phyloP scores from a whole-genome alignment of 2,329 filamentous ascomycete genomes.

The Alternaria sp. region DNA sequence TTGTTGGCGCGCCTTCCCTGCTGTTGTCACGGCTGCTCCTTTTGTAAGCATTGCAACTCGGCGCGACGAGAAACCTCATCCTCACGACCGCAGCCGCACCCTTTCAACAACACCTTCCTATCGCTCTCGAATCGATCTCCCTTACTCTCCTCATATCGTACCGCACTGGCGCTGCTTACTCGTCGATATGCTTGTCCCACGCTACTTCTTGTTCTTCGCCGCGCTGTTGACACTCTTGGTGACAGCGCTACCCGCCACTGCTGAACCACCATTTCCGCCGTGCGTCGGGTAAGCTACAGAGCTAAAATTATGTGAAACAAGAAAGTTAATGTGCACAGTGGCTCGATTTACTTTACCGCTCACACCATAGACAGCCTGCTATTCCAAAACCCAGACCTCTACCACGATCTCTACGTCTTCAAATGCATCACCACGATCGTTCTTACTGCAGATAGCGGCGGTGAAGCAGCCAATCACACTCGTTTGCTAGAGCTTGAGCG shows the following conservation, averaged over 20 bases:
- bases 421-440: slow-evolving; percentile 38
- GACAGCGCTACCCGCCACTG: neutral
- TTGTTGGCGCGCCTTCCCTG: neutral
- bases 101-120: neutral
- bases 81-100: neutral
- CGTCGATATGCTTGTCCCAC: slow-evolving; percentile 3
- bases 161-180: neutral
- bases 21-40: slow-evolving; percentile 7
- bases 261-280: slow-evolving; percentile 3
- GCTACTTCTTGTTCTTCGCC: slow-evolving; percentile 1
- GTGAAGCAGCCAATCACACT: slow-evolving; percentile 23
- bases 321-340: slow-evolving; percentile 23
- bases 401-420: slow-evolving; percentile 37
- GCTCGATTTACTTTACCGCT: slow-evolving; percentile 39
- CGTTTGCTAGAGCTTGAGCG: slow-evolving; percentile 28
- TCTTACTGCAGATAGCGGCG: slow-evolving; percentile 37
- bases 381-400: slow-evolving; percentile 41
- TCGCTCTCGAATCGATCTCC: neutral
- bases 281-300: slow-evolving; percentile 17
- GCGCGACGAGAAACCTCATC: neutral
- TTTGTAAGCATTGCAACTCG: neutral
- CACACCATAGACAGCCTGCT: slow-evolving; percentile 38
- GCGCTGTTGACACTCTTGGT: slow-evolving; percentile 2
- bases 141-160: neutral
- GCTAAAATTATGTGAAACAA: too few relatives aligned